A percentile compares a stretch with the other conserved stretches of the same genome.
These are phyloP conservation scores for Linaria vulgaris DNA, from an alignment of 257 asterid species.

Conservation along the genomic window DNA sequence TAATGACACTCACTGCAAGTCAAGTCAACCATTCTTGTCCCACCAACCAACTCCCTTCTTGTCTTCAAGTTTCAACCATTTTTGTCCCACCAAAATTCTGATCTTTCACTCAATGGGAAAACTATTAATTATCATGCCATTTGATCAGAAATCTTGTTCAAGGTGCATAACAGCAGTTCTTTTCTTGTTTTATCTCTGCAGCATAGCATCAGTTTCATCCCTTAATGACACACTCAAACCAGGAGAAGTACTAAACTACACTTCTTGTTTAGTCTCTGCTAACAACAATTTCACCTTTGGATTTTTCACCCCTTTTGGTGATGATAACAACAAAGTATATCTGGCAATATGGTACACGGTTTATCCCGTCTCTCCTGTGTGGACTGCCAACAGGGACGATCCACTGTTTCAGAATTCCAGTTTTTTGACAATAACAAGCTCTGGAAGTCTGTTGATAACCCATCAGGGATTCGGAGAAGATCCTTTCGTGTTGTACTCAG, in stretches of 20 bases:
- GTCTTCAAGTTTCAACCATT: background rate
- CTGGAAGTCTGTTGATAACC: constrained; percentile 28
- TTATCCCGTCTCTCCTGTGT: background rate
- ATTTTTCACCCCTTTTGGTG: constrained; percentile 23
- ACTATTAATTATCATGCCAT: too few species aligned
- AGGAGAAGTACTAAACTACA: constrained; percentile 31
- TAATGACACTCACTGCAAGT: too few species aligned
- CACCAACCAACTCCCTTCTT: too few species aligned
- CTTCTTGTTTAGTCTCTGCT: constrained; percentile 41
- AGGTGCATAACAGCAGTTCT: background rate
- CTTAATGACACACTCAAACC: constrained; percentile 26
- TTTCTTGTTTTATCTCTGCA: constrained; percentile 15
- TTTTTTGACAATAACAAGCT: constrained; percentile 28
- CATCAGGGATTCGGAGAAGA: constrained; percentile 1
- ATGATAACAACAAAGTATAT: constrained; percentile 33
- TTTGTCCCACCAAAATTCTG: too few species aligned
- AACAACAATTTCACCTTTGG: constrained; percentile 35
- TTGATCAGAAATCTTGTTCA: background rate
- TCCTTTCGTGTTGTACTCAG: constrained; percentile 11
- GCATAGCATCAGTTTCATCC: constrained; percentile 14
- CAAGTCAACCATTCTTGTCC: too few species aligned
- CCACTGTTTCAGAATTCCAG: constrained; percentile 10
- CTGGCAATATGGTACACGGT: constrained; percentile 32
- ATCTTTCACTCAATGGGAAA: too few species aligned
- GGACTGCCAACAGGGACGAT: constrained; percentile 46